Base-by-base conservation (phyloP, 352 stramenopile species). In the Pythium phragmitis region DNA sequence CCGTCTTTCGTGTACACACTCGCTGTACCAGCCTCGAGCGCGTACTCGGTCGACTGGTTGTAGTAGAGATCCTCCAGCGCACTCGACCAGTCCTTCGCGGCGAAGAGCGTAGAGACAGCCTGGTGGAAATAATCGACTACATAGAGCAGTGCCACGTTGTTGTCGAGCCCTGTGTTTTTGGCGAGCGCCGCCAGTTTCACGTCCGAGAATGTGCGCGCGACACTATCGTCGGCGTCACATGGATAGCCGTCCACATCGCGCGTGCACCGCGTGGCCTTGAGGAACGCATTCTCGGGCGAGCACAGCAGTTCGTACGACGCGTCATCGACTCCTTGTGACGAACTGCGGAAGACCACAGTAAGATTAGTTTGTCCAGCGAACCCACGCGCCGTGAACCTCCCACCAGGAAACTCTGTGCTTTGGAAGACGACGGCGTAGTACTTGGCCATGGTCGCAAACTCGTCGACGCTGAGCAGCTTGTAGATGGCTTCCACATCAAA, bases 351-450 rank as follows among this genome's bases (percentile, higher is more conserved):
- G 19, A 79, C 26, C 14, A 83, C 56, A 11, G 60, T 57, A n/a
- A 82, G 48, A 39, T 62, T 73, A 34, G 8, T 48, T 45, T 14
- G 55, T 21, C 6, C 28, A 64, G 3, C 51, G 9, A 19, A 83
- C 68, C 2, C 39, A 30, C 75, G 63, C 19, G 62, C 56, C 1
- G 75, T 81, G 68, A 84, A 77, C 3, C 26, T 58, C 0, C 37
- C 73, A 0, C 57, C 73, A 3, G 73, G 73, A 48, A 81, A 84
- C 46, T 79, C 66, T 16, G 71, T 66, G 65, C 63, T 74, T 46
- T 84, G 75, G 19, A 78, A 55, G 8, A 80, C 60, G 4, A 84
- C 65, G 11, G 75, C 63, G 50, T 80, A 79, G n/a, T 81, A 77
- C 58, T 76, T 67, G 3, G 73, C 60, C 3, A 77, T 30, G 14